Evolutionary conservation across 805 yeast genomes (phyloP).

Genomic region (Candida alai): DNA sequence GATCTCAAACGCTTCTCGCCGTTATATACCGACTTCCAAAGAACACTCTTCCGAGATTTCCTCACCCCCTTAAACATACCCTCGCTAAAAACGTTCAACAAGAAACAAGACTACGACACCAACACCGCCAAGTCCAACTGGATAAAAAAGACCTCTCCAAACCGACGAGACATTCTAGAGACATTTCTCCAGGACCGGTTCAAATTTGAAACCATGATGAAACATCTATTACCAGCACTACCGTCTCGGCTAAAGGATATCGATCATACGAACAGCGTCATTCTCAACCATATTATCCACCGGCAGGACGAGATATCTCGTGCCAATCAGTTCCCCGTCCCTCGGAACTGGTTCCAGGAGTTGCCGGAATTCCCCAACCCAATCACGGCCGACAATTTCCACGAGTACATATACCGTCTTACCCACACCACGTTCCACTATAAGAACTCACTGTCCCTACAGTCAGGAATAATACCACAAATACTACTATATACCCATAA

Average conservation of each 20-base stretch:
- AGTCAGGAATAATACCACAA: constrained; percentile 34
- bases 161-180: constrained; percentile 18
- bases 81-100: constrained; percentile 28
- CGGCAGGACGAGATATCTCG: constrained; percentile 17
- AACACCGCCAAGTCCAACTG: constrained; percentile 24
- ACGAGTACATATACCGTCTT: constrained; percentile 31
- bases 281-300: constrained; percentile 14
- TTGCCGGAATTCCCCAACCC: constrained; percentile 31
- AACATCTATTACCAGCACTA: constrained; percentile 25
- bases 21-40: constrained; percentile 15
- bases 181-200: constrained; percentile 25
- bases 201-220: constrained; percentile 31
- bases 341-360: constrained; percentile 20
- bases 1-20: constrained; percentile 4
- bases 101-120: constrained; percentile 21
- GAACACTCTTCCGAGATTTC: constrained; percentile 26
- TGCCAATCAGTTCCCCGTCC: constrained; percentile 14
- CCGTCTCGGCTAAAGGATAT: constrained; percentile 25
- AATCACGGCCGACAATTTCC: constrained; percentile 25
- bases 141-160: constrained; percentile 15
- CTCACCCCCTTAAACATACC: constrained; percentile 32
- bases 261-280: constrained; percentile 11
- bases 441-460: constrained; percentile 29
- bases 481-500: constrained; percentile 37
- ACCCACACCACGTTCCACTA: constrained; percentile 33